phyloP scores from a whole-genome alignment of 2,329 filamentous ascomycete genomes.

The Lasiodiplodia citricola region DNA sequence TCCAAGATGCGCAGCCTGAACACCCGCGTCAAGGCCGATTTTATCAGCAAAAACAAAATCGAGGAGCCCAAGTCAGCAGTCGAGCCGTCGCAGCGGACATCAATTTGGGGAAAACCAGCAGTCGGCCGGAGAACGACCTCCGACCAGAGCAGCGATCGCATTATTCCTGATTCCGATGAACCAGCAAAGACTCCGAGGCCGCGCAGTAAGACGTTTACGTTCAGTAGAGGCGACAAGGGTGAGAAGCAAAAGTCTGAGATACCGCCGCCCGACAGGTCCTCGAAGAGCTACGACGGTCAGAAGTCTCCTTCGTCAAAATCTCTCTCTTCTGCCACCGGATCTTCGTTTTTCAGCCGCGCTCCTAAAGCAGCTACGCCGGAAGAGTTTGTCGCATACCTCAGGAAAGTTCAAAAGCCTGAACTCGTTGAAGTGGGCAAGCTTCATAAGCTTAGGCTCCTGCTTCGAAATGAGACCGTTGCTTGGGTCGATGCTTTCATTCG shows the following conservation, averaged over 20 bases:
- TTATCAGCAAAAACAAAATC: conserved; percentile 86
- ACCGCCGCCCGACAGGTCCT: conserved; percentile 14
- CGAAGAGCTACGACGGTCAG: conserved; percentile 58
- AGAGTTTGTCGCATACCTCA: conserved; percentile 86
- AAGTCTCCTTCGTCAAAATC: conserved; percentile 65
- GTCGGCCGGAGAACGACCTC: conserved; percentile 39
- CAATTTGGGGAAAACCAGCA: conserved; percentile 42
- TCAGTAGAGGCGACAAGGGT: conserved; percentile 74
- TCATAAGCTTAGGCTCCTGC: conserved; percentile 85
- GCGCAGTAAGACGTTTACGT: conserved; percentile 78
- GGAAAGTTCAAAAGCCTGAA: conserved; percentile 80
- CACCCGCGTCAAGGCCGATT: conserved; percentile 90
- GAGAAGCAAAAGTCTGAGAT: conserved; percentile 75
- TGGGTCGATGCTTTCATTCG: conserved; percentile 95
- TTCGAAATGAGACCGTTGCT: conserved; percentile 92
- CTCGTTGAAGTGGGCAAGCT: conserved; percentile 91
- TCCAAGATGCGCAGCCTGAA: conserved; percentile 93
- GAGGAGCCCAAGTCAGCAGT: conserved; percentile 56
- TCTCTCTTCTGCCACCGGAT: conserved; percentile 60
- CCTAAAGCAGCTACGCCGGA: conserved; percentile 76
- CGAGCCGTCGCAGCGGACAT: conserved; percentile 53
- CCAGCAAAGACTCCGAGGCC: conserved; percentile 52
- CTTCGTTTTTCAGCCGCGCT: conserved; percentile 68
- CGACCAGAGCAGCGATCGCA: conserved; percentile 46
- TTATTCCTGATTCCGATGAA: conserved; percentile 37